phyloP scores from a whole-genome alignment of 495 filamentous ascomycete species.

The Chaetomium cochliodes region DNA sequence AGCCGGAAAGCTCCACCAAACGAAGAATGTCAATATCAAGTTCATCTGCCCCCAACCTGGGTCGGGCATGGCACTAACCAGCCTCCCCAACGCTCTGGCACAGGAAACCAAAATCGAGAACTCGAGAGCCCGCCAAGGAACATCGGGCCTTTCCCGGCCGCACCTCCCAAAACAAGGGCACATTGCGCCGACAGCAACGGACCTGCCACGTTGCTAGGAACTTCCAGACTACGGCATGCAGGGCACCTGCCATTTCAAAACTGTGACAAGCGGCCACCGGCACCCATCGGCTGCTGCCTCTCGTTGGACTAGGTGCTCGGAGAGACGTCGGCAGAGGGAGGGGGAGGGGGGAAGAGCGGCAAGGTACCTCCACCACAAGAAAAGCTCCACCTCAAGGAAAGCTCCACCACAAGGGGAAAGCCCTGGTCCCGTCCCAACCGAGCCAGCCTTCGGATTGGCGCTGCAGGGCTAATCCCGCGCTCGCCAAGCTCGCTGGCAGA shows the following conservation, averaged over 20 bases:
- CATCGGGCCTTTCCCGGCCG: slow-evolving; percentile 17
- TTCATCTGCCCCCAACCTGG: neutral
- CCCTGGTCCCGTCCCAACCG: slow-evolving; percentile 5
- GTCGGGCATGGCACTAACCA: neutral
- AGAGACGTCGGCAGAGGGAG: slow-evolving; percentile 13
- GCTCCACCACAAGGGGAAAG: neutral
- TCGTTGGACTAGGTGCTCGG: slow-evolving; percentile 8
- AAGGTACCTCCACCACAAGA: slow-evolving; percentile 10
- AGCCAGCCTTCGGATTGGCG: slow-evolving; percentile 7
- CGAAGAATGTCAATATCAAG: slow-evolving; percentile 1
- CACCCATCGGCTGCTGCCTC: slow-evolving; percentile 22
- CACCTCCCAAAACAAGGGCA: neutral
- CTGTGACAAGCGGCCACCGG: slow-evolving; percentile 20
- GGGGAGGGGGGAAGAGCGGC: neutral
- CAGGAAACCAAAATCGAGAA: neutral
- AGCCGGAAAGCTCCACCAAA: slow-evolving; percentile 31
- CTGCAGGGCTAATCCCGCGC: neutral
- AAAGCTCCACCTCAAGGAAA: too few species aligned
- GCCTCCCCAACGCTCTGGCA: neutral
- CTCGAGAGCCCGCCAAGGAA: neutral
- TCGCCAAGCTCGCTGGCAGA: slow-evolving; percentile 5
- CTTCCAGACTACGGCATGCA: slow-evolving; percentile 29
- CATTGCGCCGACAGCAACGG: slow-evolving; percentile 16
- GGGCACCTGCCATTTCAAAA: slow-evolving; percentile 33
- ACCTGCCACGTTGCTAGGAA: slow-evolving; percentile 35